phyloP scores from a whole-genome alignment of 805 yeast genomes.

The Pichia manshurica region DNA sequence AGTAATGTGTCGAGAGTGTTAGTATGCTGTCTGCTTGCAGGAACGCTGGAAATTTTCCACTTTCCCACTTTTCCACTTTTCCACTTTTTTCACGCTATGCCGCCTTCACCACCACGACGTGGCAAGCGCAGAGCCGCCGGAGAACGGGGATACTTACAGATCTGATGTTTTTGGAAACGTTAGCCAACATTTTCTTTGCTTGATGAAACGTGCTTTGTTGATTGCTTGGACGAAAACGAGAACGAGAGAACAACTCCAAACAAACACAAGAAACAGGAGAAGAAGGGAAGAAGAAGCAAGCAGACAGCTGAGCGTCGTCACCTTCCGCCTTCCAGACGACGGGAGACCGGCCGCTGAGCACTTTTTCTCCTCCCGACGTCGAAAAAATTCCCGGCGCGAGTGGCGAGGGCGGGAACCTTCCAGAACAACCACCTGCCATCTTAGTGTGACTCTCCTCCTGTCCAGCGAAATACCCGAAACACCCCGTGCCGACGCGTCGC shows the following conservation, averaged over 20 bases:
- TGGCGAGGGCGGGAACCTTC: constrained; percentile 3
- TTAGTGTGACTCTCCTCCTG: too few species aligned
- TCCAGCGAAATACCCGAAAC: not conserved
- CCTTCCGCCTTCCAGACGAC: not conserved
- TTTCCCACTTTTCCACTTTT: too few species aligned
- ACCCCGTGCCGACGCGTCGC: constrained; percentile 4
- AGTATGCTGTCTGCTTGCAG: too few species aligned
- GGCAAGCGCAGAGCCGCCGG: too few species aligned
- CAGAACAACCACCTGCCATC: too few species aligned
- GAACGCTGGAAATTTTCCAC: too few species aligned
- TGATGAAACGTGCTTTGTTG: not conserved
- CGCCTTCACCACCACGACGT: too few species aligned
- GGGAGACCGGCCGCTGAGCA: not conserved
- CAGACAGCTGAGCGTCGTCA: not conserved
- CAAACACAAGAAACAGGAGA: not conserved
- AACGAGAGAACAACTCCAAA: not conserved
- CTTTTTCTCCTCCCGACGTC: too few species aligned
- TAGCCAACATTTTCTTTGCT: constrained; percentile 27
- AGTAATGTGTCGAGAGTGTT: not conserved
- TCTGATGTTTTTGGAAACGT: constrained; percentile 30
- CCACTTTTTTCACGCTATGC: too few species aligned
- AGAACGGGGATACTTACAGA: constrained; percentile 27
- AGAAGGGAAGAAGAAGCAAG: not conserved
- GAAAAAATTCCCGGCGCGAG: too few species aligned
- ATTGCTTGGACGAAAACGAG: not conserved